Conservation (phyloP, 2,329 filamentous ascomycete genomes). For the Arachnopeziza araneosa region DNA sequence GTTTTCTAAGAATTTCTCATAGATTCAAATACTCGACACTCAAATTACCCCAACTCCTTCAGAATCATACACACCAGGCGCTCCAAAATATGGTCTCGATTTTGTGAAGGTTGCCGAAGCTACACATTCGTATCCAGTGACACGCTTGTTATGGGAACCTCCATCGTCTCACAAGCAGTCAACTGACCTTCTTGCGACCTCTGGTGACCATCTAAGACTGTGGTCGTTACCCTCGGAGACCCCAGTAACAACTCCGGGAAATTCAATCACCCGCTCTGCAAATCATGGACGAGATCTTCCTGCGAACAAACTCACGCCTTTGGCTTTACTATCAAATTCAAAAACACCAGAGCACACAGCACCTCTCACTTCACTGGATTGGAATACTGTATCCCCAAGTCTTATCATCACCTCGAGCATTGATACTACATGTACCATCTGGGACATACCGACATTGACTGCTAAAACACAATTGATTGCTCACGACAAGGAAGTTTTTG, state of each 20-base stretch:
- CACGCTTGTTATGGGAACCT: constrained; percentile 90
- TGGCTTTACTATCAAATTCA: constrained; percentile 91
- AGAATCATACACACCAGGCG: constrained; percentile 63
- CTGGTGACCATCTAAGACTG: constrained; percentile 85
- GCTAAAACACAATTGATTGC: constrained; percentile 98
- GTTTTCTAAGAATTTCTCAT: constrained; percentile 5
- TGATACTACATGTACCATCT: constrained; percentile 98
- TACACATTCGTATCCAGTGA: constrained; percentile 96
- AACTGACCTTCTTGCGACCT: constrained; percentile 90
- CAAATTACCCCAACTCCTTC: constrained; percentile 67
- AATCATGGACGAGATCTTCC: constrained; percentile 53
- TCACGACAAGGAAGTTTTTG: constrained; percentile 98
- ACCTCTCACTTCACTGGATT: constrained; percentile 91
- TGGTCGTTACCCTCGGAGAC: constrained; percentile 81
- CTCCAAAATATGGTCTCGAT: constrained; percentile 72
- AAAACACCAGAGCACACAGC: constrained; percentile 98
- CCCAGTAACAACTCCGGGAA: constrained; percentile 49
- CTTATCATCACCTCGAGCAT: constrained; percentile 98
- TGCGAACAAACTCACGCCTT: constrained; percentile 77
- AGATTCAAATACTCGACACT: constrained; percentile 97
- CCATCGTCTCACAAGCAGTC: constrained; percentile 92
- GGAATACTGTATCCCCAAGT: constrained; percentile 95
- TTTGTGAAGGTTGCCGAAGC: constrained; percentile 94
- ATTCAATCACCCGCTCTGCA: constrained; percentile 62
- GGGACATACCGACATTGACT: constrained; percentile 96